A percentile compares a stretch with the other conserved stretches of the same genome.
These are phyloP conservation scores for Cutaneotrichosporon sp. DNA, from an alignment of 1,284 basidiomycete genomes.

Conservation along the genomic window DNA sequence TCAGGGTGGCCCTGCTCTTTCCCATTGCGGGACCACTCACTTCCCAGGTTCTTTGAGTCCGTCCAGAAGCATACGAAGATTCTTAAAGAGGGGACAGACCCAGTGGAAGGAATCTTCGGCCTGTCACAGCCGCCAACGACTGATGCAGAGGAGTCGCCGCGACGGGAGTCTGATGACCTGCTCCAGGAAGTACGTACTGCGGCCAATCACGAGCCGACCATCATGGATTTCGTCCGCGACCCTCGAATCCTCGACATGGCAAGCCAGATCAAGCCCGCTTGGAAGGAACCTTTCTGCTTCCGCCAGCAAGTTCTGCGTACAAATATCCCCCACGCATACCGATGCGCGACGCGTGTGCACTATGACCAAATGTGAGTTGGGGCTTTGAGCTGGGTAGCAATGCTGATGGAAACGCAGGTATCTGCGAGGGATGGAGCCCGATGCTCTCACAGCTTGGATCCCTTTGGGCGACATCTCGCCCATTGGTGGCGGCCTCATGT, in stretches of 20 bases:
- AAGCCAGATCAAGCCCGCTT: slow-evolving; percentile 8
- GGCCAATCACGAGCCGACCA: slow-evolving; percentile 8
- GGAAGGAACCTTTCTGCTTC: slow-evolving; percentile 14
- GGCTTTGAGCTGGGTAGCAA: neutral
- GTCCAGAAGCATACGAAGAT: slow-evolving; percentile 8
- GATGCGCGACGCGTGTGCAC: slow-evolving; percentile 11
- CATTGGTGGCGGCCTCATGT: slow-evolving; percentile 27
- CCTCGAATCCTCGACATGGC: slow-evolving; percentile 7
- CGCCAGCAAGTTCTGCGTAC: slow-evolving; percentile 16
- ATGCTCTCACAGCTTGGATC: slow-evolving; percentile 29
- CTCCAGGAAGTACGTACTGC: slow-evolving; percentile 3
- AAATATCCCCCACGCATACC: slow-evolving; percentile 16
- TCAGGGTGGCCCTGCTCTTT: too few relatives aligned
- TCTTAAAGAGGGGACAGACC: slow-evolving; percentile 12
- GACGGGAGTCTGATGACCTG: slow-evolving; percentile 9
- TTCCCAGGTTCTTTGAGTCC: slow-evolving; percentile 19
- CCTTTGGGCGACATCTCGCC: slow-evolving; percentile 28
- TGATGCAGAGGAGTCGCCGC: too few relatives aligned
- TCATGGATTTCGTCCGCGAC: slow-evolving; percentile 10
- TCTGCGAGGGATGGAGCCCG: slow-evolving; percentile 14
- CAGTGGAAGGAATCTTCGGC: slow-evolving; percentile 17
- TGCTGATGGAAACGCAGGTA: slow-evolving; percentile 5
- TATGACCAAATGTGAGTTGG: slow-evolving; percentile 18
- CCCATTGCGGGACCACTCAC: too few relatives aligned
- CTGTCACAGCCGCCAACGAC: too few relatives aligned